Conservation (phyloP, 164 flowering plant species). For the Berberis thunbergii region DNA sequence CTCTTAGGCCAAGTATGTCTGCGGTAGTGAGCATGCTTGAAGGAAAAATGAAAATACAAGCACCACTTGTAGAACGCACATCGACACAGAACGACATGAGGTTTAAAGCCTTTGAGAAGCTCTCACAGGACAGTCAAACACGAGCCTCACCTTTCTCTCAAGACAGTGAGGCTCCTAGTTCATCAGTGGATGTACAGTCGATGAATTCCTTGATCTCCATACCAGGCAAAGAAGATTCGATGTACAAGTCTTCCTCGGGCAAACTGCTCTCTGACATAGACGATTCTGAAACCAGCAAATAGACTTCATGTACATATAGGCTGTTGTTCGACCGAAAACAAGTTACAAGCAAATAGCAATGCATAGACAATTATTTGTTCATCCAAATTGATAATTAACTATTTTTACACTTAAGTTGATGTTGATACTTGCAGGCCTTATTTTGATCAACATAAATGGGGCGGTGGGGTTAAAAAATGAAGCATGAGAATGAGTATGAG, state of each 20-base stretch:
- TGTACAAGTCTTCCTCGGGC: neutral
- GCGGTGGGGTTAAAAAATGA: too few relatives aligned
- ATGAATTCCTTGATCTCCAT: constrained; percentile 14
- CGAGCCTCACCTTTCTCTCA: constrained; percentile 4
- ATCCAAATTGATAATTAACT: too few relatives aligned
- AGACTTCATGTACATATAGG: too few relatives aligned
- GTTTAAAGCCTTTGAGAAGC: constrained; percentile 22
- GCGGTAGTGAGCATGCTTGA: constrained; percentile 1
- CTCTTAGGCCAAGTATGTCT: neutral
- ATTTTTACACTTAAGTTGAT: too few relatives aligned
- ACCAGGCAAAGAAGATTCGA: constrained; percentile 13
- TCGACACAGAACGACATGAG: constrained; percentile 12
- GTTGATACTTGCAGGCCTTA: too few relatives aligned
- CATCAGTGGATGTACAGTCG: constrained; percentile 18
- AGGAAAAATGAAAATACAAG: constrained; percentile 14
- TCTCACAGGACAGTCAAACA: constrained; percentile 19
- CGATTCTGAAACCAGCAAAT: neutral
- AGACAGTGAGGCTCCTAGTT: constrained; percentile 10
- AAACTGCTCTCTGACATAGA: neutral
- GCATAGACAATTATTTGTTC: too few relatives aligned
- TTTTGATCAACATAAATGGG: too few relatives aligned
- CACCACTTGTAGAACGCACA: constrained; percentile 28
- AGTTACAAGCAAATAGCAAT: too few relatives aligned
- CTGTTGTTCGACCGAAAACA: too few relatives aligned
- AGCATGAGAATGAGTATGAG: too few relatives aligned